phyloP scores from a whole-genome alignment of 2,329 filamentous ascomycete genomes.

The Neoascochyta sp. region DNA sequence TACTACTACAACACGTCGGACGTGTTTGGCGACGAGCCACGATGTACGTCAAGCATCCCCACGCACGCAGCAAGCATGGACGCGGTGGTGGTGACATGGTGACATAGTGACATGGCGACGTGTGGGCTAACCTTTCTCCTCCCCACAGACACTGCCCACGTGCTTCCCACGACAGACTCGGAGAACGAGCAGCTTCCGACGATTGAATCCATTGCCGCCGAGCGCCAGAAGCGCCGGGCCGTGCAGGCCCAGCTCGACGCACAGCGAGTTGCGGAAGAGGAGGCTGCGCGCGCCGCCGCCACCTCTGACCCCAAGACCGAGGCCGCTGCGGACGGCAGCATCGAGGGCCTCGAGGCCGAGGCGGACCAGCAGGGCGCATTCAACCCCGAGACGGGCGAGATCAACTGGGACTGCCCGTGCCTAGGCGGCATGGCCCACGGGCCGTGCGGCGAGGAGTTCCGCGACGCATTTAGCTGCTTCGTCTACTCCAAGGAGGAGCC shows the following conservation, averaged over 20 bases:
- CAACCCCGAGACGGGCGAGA: constrained; percentile 97
- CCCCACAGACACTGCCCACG: constrained; percentile 21
- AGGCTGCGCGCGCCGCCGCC: constrained; percentile 6
- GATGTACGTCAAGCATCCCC: constrained; percentile 60
- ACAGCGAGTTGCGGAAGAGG: constrained; percentile 19
- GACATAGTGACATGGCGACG: neutral
- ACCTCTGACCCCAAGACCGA: constrained; percentile 11
- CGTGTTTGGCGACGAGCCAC: constrained; percentile 78
- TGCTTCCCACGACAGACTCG: constrained; percentile 40
- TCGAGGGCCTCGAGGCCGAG: constrained; percentile 69
- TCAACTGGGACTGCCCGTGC: constrained; percentile 99
- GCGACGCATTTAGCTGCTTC: constrained; percentile 94
- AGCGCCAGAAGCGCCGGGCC: constrained; percentile 38
- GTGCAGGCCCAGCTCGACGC: constrained; percentile 30
- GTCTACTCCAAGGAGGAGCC: constrained; percentile 93
- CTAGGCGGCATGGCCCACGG: constrained; percentile 95
- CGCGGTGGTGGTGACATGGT: neutral
- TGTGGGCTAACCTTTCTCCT: no score
- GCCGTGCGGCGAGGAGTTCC: constrained; percentile 94
- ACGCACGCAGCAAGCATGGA: no score
- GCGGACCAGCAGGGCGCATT: constrained; percentile 86
- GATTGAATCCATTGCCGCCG: constrained; percentile 44
- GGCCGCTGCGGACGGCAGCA: constrained; percentile 28
- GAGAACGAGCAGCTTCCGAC: constrained; percentile 44
- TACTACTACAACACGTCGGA: constrained; percentile 95